Conservation (phyloP, 2,329 filamentous ascomycete species). For the Aspergillus piperis region DNA sequence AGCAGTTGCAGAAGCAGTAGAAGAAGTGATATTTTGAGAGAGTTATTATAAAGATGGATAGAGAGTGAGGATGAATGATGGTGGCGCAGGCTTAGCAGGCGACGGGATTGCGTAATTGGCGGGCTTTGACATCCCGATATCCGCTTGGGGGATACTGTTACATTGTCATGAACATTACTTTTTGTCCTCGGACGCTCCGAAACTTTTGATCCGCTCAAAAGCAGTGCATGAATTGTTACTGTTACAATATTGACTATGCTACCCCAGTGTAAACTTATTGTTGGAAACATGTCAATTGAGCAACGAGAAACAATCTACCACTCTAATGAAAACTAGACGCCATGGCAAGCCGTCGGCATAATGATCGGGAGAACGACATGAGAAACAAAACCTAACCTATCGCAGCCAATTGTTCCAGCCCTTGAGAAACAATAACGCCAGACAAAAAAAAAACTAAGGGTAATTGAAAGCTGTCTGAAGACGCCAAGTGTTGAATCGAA, state of each 20-base stretch:
- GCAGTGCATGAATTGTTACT: not conserved
- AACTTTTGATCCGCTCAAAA: not conserved
- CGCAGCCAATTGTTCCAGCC: not conserved
- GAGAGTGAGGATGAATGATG: not conserved
- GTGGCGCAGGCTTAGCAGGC: slow-evolving; percentile 14
- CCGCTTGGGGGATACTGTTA: not conserved
- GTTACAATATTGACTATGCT: not conserved
- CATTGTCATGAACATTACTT: not conserved
- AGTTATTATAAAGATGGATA: not conserved
- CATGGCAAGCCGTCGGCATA: not conserved
- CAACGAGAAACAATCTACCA: not conserved
- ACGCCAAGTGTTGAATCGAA: not conserved
- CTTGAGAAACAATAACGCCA: not conserved
- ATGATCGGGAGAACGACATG: not conserved
- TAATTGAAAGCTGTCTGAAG: not conserved
- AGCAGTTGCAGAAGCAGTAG: not conserved
- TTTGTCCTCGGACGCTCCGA: not conserved
- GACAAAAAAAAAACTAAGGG: not conserved
- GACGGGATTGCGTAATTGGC: slow-evolving; percentile 16
- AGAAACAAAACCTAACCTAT: not conserved
- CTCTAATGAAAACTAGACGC: not conserved
- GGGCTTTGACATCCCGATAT: slow-evolving; percentile 12
- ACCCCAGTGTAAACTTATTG: not conserved
- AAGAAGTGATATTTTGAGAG: not conserved
- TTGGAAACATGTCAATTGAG: not conserved